Percentiles rank a stretch among this genome's conserved stretches.
Conservation (phyloP, 2,329 filamentous ascomycete species). For the Sporothrix curviconia region DNA sequence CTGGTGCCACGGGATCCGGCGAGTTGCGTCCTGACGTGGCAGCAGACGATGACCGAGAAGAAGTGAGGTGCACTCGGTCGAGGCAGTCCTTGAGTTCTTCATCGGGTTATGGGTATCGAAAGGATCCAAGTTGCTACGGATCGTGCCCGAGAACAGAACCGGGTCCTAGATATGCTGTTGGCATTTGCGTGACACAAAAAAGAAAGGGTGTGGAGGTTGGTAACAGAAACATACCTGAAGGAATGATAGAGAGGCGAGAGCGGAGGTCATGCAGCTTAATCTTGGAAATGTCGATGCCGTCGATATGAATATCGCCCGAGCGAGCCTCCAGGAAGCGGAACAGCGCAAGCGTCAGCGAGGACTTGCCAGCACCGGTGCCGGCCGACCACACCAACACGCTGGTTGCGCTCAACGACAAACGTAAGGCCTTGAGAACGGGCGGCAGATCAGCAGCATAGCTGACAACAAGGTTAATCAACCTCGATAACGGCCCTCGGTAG, state of each 20-base stretch:
- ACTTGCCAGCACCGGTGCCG: conserved; percentile 75
- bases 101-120: conserved; percentile 65
- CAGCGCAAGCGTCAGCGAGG: conserved; percentile 65
- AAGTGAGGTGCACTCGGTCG: conserved; percentile 59
- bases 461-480: conserved; percentile 65
- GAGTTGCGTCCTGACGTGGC: conserved; percentile 34
- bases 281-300: conserved; percentile 67
- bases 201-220: background rate
- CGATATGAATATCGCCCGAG: conserved; percentile 61
- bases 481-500: conserved; percentile 65
- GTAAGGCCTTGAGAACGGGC: conserved; percentile 61
- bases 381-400: conserved; percentile 70
- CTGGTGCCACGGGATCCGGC: conserved; percentile 22
- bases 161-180: conserved; percentile 51
- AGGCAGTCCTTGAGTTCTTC: conserved; percentile 63
- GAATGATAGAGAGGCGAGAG: conserved; percentile 72
- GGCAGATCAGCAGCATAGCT: conserved; percentile 65
- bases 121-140: conserved; percentile 70
- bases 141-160: conserved; percentile 72
- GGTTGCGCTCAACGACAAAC: conserved; percentile 59
- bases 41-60: conserved; percentile 25
- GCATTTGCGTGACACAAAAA: background rate
- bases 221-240: conserved; percentile 42
- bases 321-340: conserved; percentile 70
- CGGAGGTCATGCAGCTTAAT: conserved; percentile 64